Evolutionary conservation across 2,329 filamentous ascomycete genomes (phyloP).

Genomic region (Raffaelea deltoideospora): DNA sequence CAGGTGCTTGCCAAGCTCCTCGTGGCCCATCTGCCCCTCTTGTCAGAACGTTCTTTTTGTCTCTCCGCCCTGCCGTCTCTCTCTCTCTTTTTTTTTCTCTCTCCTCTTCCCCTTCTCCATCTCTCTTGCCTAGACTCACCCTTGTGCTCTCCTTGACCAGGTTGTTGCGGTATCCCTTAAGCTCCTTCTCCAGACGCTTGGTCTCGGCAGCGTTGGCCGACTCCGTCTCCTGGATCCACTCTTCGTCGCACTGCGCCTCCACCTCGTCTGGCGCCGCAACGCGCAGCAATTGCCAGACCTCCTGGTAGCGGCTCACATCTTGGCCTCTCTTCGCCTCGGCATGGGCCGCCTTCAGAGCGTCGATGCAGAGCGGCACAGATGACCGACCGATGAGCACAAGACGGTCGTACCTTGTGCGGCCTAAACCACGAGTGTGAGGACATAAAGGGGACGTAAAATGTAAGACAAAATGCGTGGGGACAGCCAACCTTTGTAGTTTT

Average conservation of each 20-base stretch:
- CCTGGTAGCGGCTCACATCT: slow-evolving; percentile 57
- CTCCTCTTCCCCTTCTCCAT: too few species aligned
- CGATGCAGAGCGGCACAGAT: slow-evolving; percentile 60
- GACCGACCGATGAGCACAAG: slow-evolving; percentile 67
- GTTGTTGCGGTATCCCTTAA: slow-evolving; percentile 93
- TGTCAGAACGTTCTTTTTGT: too few species aligned
- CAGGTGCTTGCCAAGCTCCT: slow-evolving; percentile 76
- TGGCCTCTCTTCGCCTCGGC: slow-evolving; percentile 60
- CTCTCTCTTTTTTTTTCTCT: too few species aligned
- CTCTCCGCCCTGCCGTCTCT: too few species aligned
- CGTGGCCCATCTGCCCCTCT: slow-evolving; percentile 65
- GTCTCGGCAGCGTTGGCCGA: slow-evolving; percentile 55
- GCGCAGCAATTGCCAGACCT: slow-evolving; percentile 50
- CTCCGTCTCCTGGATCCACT: slow-evolving; percentile 60
- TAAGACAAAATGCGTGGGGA: too few species aligned
- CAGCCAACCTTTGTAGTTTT: slow-evolving; percentile 65
- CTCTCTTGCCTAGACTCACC: slow-evolving; percentile 40
- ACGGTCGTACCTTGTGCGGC: slow-evolving; percentile 66
- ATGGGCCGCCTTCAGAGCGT: slow-evolving; percentile 68
- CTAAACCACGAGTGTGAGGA: too few species aligned
- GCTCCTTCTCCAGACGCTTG: slow-evolving; percentile 62
- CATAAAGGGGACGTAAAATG: too few species aligned
- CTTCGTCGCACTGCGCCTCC: slow-evolving; percentile 49
- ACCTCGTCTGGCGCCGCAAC: slow-evolving; percentile 49
- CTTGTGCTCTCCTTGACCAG: slow-evolving; percentile 93